Base-by-base conservation (phyloP, 2,329 filamentous ascomycete genomes). In the Trichoderma sp. region DNA sequence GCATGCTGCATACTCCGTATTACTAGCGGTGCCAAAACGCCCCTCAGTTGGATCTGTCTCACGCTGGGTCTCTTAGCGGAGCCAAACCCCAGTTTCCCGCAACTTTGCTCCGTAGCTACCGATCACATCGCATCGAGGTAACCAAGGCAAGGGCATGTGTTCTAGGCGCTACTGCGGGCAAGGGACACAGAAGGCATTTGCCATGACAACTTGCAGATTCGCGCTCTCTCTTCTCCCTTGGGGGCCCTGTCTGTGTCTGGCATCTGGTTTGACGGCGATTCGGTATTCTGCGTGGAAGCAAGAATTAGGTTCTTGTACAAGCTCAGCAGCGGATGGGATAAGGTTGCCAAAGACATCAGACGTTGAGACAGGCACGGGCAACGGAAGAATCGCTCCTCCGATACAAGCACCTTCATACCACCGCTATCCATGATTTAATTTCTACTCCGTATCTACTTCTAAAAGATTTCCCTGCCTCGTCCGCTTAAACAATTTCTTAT, bases 51-150 rank as follows among this genome's bases (percentile, higher is more conserved):
- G 39, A 56, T 57, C 52, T 29, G 37, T 42, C 35, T 34, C 25
- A 45, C 39, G 58, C 54, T 57, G 61, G 60, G 52, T n/a, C 19
- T n/a, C 2, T 15, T 25, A 48, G 61, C 61, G 52, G 61, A 56
- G 42, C 52, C 52, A 56, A 65, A 19, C 61, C 56, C 61, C 42
- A 37, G 58, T 48, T 27, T 63, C 59, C 61, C 61, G 48, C 50
- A 25, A 17, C 61, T 54, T 54, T 25, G 42, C 48, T 56, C 59
- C 42, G 42, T 50, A 61, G 42, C 17, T 54, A 45, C 50, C 50
- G 27, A 39, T 57, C n/a, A 25, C 32, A 64, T 39, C 50, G 50
- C 48, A 54, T 64, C 50, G 35, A 45, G 25, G 34, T 32, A 54
- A 22, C 59, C 32, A 52, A 25, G 13, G 35, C 57, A 37, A 48